Percentiles rank a stretch among this genome's conserved stretches.
phyloP scores from a whole-genome alignment of 139 green algal genomes.

The Chlamydomonas asymmetrica region DNA sequence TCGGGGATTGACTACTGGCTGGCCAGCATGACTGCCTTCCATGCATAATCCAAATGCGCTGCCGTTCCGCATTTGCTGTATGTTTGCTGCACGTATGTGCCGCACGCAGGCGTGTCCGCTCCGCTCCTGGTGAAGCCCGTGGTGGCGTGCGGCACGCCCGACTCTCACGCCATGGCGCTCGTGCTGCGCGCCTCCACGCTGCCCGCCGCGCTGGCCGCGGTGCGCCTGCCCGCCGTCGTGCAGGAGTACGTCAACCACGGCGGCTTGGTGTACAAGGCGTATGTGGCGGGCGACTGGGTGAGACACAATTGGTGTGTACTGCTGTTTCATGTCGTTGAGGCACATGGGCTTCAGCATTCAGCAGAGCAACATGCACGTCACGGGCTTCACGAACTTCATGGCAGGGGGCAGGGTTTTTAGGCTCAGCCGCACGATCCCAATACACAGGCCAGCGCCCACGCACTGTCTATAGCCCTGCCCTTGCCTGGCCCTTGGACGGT shows the following conservation, averaged over 20 bases:
- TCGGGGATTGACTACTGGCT: no score
- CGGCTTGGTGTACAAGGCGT: conserved; percentile 75
- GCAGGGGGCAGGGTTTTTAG: neutral
- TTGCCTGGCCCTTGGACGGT: no score
- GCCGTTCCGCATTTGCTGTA: no score
- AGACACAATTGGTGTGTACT: neutral
- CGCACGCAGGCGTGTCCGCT: conserved; percentile 43
- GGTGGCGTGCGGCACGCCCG: conserved; percentile 66
- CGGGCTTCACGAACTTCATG: neutral
- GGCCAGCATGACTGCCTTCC: no score
- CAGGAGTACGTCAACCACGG: conserved; percentile 87
- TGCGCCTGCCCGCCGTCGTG: conserved; percentile 61
- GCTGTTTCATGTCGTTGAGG: neutral
- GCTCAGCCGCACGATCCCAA: neutral
- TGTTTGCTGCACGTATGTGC: no score
- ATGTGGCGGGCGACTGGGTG: conserved; percentile 66
- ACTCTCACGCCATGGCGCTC: conserved; percentile 77
- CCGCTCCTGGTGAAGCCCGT: conserved; percentile 75
- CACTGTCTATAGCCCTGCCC: neutral
- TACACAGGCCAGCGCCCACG: neutral
- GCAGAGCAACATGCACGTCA: neutral
- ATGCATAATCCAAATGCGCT: no score
- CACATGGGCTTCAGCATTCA: neutral
- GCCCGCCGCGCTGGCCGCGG: conserved; percentile 28
- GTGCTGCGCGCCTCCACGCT: conserved; percentile 46